A percentile compares a stretch with the other conserved stretches of the same genome.
Evolutionary conservation across 768 basidiomycete genomes (phyloP).

Genomic region (Naganishia kalamii): DNA sequence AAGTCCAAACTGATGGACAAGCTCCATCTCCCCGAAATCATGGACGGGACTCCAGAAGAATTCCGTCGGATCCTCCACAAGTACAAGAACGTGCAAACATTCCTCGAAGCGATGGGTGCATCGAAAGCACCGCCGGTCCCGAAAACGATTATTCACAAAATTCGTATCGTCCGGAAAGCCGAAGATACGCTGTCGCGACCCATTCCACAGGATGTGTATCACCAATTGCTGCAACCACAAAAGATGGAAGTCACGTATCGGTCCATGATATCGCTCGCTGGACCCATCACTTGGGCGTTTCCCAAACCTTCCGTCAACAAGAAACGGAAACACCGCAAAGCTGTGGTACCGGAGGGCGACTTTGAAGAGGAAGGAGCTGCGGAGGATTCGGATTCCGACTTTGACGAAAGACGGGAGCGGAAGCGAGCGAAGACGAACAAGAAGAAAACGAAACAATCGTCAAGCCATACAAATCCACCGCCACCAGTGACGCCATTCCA

Average conservation of each 20-base stretch:
- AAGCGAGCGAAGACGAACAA: background rate
- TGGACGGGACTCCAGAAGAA: constrained; percentile 3
- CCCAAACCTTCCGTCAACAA: background rate
- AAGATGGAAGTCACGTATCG: constrained; percentile 11
- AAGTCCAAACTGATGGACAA: constrained; percentile 30
- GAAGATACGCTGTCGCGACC: constrained; percentile 16
- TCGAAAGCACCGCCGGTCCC: constrained; percentile 16
- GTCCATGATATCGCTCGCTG: background rate
- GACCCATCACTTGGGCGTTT: constrained; percentile 11
- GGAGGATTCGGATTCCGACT: constrained; percentile 2
- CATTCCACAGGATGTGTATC: constrained; percentile 19
- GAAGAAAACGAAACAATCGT: background rate
- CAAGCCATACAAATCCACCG: background rate
- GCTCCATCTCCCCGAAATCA: constrained; percentile 16
- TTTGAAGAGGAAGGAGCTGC: background rate
- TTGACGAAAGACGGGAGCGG: background rate
- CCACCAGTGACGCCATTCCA: background rate
- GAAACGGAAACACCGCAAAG: background rate
- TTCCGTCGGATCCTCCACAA: constrained; percentile 3
- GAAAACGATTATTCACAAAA: constrained; percentile 9
- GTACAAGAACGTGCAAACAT: constrained; percentile 20
- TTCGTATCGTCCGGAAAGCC: constrained; percentile 20
- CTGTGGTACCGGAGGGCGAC: background rate
- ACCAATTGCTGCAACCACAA: constrained; percentile 7
- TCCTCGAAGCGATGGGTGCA: constrained; percentile 24